Evolutionary conservation across 352 stramenopile species (phyloP), one percentile per base, ranked within the genome.

Genomic region (Phytophthora pini): DNA sequence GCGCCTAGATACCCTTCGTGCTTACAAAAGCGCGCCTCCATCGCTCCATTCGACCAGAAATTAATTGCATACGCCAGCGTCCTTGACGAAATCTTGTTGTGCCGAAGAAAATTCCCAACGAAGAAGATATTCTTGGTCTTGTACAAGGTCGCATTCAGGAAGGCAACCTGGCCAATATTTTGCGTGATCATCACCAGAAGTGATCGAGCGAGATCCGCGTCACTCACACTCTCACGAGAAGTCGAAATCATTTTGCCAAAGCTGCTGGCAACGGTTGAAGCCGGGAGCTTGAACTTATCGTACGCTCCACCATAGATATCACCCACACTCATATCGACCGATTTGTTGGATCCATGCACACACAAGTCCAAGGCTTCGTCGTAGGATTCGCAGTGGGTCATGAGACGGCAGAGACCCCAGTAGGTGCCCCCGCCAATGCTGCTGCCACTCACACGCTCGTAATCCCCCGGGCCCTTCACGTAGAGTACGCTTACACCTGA

Each of bases 181-280:
- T 99, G 98, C 24, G 98, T 99, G 36, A 99, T 97, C 97, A 99
- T 99, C 32, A 99, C 87, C 20, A 99, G 82, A 43, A 99, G 73
- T 38, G 97, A 95, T 44, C 96, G 89, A 20, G 97, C 97, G 45
- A 99, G 76, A 79, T 99, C 97, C 49, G 98, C 95, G 65, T 99
- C 93, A 41, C 86, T 93, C 32, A 99, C 87, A 46, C 58, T 69
- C 39, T 88, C 76, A 4, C 83, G 83, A 11, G 76, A 61, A 13
- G 69, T 66, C 20, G 83, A 84, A 41, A 95, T 96, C 87, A 95
- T 94, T 68, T 91, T 90, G 15, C 87, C 98, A 79, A 99, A 99
- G 46, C 95, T 99, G 60, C 94, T 98, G 5, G 98, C 98, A 5
- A 99, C 97, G 6, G 90, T 91, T 10, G 84, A 91, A 0, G 89